phyloP scores from a whole-genome alignment of 2,329 filamentous ascomycete genomes.

The Sodiomyces alkalinus region DNA sequence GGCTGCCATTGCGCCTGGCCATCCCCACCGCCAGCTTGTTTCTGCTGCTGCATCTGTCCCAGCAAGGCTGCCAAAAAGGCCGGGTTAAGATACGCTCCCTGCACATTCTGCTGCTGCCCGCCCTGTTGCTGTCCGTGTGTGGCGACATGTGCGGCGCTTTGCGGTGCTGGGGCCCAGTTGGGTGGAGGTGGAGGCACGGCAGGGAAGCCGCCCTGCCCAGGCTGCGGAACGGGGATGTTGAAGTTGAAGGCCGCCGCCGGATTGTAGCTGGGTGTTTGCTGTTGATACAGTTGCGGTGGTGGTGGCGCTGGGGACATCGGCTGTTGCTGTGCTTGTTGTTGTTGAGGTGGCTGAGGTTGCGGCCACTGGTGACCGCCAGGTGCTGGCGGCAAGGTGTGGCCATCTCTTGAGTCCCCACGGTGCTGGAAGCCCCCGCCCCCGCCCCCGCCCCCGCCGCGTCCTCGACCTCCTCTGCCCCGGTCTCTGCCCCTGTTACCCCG shows the following conservation, averaged over 20 bases:
- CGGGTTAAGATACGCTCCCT: conserved; percentile 39
- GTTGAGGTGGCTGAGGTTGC: conserved; percentile 13
- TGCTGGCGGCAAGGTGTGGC: conserved; percentile 24
- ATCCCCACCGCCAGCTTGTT: conserved; percentile 1
- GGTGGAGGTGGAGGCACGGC: conserved; percentile 27
- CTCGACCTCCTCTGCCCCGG: conserved; percentile 22
- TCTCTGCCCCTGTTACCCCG: conserved; percentile 23
- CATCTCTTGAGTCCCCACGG: conserved; percentile 19
- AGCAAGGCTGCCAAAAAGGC: conserved; percentile 37
- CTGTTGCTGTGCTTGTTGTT: conserved; percentile 17
- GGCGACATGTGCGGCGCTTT: no score
- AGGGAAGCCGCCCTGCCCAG: conserved; percentile 15
- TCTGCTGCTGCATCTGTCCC: conserved; percentile 23
- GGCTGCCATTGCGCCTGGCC: conserved; percentile 12
- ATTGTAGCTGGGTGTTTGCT: conserved; percentile 10
- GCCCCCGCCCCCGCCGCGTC: conserved; percentile 18
- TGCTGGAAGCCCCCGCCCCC: conserved; percentile 17
- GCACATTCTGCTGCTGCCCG: conserved; percentile 17
- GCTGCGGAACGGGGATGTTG: conserved; percentile 22
- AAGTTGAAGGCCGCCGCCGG: conserved; percentile 24
- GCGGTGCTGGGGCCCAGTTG: conserved; percentile 17
- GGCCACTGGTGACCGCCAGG: not conserved
- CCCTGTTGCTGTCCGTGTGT: conserved; percentile 17
- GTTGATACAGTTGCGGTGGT: conserved; percentile 11
- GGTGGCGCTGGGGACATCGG: conserved; percentile 8